Percentiles rank a stretch among this genome's conserved stretches.
Conservation (phyloP, 2,329 filamentous ascomycete species). For the Aureobasidium sp. region DNA sequence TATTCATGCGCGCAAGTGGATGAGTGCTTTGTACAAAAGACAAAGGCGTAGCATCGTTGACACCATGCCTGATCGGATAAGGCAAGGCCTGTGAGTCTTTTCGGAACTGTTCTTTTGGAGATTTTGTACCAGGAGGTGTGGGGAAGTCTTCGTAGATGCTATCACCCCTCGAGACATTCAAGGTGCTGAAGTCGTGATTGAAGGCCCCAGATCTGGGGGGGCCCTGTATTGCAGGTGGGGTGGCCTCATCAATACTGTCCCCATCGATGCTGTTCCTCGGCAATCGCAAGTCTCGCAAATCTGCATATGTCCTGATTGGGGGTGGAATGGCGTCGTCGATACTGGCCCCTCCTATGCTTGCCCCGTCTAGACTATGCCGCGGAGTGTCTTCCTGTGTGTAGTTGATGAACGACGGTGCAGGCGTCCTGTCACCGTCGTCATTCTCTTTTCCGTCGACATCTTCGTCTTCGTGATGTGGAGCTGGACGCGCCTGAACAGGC, state of each 20-base stretch:
- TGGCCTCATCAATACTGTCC: neutral
- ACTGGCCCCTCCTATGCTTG: neutral
- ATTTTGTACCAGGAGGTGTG: neutral
- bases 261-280: neutral
- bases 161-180: neutral
- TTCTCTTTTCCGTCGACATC: neutral
- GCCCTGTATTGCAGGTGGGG: neutral
- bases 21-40: neutral
- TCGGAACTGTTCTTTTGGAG: neutral
- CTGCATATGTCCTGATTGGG: neutral
- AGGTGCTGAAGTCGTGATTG: neutral
- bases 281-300: neutral
- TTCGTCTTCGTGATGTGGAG: neutral
- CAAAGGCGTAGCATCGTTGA: neutral
- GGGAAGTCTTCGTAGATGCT: constrained; percentile 5
- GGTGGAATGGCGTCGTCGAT: constrained; percentile 4
- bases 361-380: neutral
- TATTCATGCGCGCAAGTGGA: neutral
- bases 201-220: neutral
- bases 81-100: constrained; percentile 7
- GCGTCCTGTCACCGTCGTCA: neutral
- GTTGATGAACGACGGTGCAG: neutral
- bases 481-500: neutral
- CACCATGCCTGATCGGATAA: neutral
- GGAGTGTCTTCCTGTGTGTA: neutral